Evolutionary conservation across 805 yeast genomes (phyloP).

Genomic region (Citeromyces nyonsensis): DNA sequence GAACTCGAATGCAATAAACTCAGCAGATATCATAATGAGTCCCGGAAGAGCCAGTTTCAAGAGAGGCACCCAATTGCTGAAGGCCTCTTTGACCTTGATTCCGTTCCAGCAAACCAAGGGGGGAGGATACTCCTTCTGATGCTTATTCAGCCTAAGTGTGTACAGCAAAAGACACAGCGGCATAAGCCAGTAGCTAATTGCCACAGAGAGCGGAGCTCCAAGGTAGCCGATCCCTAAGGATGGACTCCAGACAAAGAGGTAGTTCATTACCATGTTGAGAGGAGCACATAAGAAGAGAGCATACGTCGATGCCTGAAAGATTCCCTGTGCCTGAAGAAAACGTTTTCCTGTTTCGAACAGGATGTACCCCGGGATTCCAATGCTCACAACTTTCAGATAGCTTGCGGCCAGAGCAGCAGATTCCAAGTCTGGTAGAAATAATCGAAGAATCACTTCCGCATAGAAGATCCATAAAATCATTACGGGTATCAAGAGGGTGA

Average conservation of each 20-base stretch:
- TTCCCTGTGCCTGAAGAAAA: slow-evolving; percentile 62
- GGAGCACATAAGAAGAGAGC: slow-evolving; percentile 67
- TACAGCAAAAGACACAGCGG: slow-evolving; percentile 35
- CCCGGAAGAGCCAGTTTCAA: slow-evolving; percentile 54
- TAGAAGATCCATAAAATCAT: slow-evolving; percentile 42
- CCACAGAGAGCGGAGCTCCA: slow-evolving; percentile 70
- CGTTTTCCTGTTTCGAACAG: slow-evolving; percentile 55
- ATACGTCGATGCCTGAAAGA: slow-evolving; percentile 69
- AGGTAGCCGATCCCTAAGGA: slow-evolving; percentile 42
- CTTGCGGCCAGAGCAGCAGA: slow-evolving; percentile 48
- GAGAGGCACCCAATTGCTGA: slow-evolving; percentile 49
- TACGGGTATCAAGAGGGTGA: slow-evolving; percentile 36
- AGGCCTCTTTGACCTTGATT: slow-evolving; percentile 16
- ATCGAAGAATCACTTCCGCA: slow-evolving; percentile 29
- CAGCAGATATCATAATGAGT: slow-evolving; percentile 62
- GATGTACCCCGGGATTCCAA: slow-evolving; percentile 58
- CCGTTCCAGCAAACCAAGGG: slow-evolving; percentile 25
- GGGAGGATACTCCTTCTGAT: no score
- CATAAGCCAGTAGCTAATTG: slow-evolving; percentile 59
- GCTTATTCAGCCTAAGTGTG: slow-evolving; percentile 25
- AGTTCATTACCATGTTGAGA: slow-evolving; percentile 51
- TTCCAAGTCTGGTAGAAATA: no score
- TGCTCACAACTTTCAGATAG: slow-evolving; percentile 36
- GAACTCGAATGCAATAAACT: slow-evolving; percentile 67
- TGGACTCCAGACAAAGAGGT: slow-evolving; percentile 51